phyloP scores from a whole-genome alignment of 352 stramenopile species.

The Saprolegnia diclina region DNA sequence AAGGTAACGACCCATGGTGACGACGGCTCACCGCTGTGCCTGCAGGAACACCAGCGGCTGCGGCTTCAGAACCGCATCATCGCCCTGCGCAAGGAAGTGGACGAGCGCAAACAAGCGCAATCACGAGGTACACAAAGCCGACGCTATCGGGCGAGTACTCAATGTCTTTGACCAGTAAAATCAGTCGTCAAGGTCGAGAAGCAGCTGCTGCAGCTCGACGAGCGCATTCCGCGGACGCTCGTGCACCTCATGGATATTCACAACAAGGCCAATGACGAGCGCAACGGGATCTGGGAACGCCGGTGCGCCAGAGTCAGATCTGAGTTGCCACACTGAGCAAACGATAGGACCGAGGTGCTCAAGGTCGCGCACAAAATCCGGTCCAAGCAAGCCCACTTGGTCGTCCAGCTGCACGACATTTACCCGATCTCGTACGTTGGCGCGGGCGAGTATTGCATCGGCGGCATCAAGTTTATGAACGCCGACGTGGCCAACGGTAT shows the following conservation, averaged over 20 bases:
- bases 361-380: conserved; percentile 78
- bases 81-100: conserved; percentile 21
- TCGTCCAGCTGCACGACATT: conserved; percentile 64
- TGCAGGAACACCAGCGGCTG: conserved; percentile 14
- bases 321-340: too few species aligned
- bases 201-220: conserved; percentile 19
- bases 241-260: conserved; percentile 22
- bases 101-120: conserved; percentile 11
- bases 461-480: conserved; percentile 68
- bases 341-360: conserved; percentile 59
- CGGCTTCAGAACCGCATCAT: conserved; percentile 18
- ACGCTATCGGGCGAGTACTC: too few species aligned
- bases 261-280: conserved; percentile 14
- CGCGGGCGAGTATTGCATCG: conserved; percentile 73
- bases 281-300: conserved; percentile 48
- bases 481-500: conserved; percentile 50
- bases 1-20: conserved; percentile 12
- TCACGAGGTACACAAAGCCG: conserved; percentile 25
- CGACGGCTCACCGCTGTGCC: neutral
- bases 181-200: conserved; percentile 28
- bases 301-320: conserved; percentile 29
- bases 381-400: conserved; percentile 67
- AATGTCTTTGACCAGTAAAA: too few species aligned
- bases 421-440: conserved; percentile 83
- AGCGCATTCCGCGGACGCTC: conserved; percentile 22